These are phyloP conservation scores for Saccharum officinarum DNA, from an alignment of 176 grass and related monocot species.

Conservation along the genomic window DNA sequence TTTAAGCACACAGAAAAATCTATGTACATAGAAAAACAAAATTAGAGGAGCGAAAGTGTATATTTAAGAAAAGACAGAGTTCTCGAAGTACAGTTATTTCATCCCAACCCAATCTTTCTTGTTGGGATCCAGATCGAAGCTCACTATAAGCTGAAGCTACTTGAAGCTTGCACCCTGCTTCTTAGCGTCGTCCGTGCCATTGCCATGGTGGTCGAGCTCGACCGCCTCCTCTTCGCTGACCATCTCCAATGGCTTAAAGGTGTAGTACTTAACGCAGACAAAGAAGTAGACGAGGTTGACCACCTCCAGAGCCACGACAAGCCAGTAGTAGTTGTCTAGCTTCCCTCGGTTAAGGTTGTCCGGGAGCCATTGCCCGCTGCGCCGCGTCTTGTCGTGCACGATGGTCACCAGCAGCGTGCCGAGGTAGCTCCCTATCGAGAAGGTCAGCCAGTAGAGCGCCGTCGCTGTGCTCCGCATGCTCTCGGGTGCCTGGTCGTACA, in stretches of 20 bases:
- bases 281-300: constrained; percentile 63
- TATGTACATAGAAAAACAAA: too few species aligned
- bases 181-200: constrained; percentile 17
- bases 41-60: too few species aligned
- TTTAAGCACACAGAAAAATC: too few species aligned
- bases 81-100: not conserved
- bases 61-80: not conserved
- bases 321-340: constrained; percentile 71
- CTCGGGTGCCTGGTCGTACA: constrained; percentile 75
- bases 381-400: constrained; percentile 54
- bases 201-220: not conserved
- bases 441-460: constrained; percentile 68
- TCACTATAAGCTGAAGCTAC: constrained; percentile 18
- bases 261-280: constrained; percentile 51
- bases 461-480: constrained; percentile 69
- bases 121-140: not conserved
- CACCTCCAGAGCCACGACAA: constrained; percentile 56
- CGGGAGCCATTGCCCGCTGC: constrained; percentile 60
- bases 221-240: not conserved
- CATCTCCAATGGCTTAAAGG: constrained; percentile 42
- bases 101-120: not conserved
- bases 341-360: constrained; percentile 73
- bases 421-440: constrained; percentile 56
- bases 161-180: constrained; percentile 34
- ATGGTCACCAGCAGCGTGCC: constrained; percentile 68